These are phyloP conservation scores for Aristolochia contorta DNA, from an alignment of 164 flowering plant species.

Conservation along the genomic window DNA sequence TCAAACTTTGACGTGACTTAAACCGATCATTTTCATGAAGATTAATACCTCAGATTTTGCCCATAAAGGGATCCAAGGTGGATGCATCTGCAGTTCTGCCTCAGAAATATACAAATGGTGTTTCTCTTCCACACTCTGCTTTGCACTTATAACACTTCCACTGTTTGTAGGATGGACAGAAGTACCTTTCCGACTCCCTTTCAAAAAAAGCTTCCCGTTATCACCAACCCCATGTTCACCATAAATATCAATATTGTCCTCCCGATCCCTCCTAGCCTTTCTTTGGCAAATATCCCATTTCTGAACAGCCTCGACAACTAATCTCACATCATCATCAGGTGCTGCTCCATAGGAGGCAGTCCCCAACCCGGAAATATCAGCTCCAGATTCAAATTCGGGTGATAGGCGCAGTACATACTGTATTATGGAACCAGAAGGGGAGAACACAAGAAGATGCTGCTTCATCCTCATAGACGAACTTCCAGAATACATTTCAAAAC, in stretches of 20 bases:
- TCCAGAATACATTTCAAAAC: constrained; percentile 15
- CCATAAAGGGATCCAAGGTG: constrained; percentile 49
- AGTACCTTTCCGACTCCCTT: constrained; percentile 20
- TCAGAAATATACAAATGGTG: constrained; percentile 59
- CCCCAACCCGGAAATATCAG: constrained; percentile 21
- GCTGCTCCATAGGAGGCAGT: constrained; percentile 22
- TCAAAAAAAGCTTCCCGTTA: constrained; percentile 33
- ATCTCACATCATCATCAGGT: constrained; percentile 35
- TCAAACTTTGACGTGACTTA: neutral
- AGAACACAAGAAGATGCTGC: constrained; percentile 55
- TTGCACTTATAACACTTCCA: constrained; percentile 15
- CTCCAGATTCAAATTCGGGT: constrained; percentile 21
- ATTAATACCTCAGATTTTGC: constrained; percentile 51
- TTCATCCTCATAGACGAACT: constrained; percentile 24
- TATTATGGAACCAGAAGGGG: constrained; percentile 60
- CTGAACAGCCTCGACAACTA: constrained; percentile 58
- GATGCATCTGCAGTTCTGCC: constrained; percentile 70
- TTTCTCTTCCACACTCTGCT: constrained; percentile 33
- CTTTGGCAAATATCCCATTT: constrained; percentile 77
- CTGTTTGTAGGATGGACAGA: constrained; percentile 13
- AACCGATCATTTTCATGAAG: neutral
- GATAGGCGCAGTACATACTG: constrained; percentile 46
- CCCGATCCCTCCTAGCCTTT: constrained; percentile 41
- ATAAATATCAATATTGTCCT: constrained; percentile 55
- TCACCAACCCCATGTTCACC: constrained; percentile 50